A percentile compares a stretch with the other conserved stretches of the same genome.
Evolutionary conservation across 2,329 filamentous ascomycete species (phyloP).

Genomic region (Epichloe brachyelytri): DNA sequence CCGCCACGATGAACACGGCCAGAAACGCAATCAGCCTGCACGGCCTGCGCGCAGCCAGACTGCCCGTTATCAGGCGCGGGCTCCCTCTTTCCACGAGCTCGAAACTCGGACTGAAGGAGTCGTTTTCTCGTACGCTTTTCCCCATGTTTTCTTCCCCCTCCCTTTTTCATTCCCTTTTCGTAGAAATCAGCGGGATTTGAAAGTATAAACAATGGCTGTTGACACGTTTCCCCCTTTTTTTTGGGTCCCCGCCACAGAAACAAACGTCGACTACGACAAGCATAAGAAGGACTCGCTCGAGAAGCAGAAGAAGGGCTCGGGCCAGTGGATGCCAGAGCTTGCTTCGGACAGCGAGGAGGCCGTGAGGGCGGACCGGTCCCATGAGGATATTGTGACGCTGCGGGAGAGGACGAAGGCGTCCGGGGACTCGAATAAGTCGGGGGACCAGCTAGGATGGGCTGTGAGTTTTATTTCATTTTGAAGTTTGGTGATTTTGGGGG

Average conservation of each 20-base stretch:
- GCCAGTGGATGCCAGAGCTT: slow-evolving; percentile 65
- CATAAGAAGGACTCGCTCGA: slow-evolving; percentile 48
- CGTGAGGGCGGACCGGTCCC: slow-evolving; percentile 51
- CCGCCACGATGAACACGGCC: slow-evolving; percentile 2
- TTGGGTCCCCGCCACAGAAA: slow-evolving; percentile 15
- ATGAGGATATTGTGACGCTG: slow-evolving; percentile 31
- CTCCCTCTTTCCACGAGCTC: slow-evolving; percentile 15
- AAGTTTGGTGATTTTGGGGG: too few relatives aligned
- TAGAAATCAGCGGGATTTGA: too few relatives aligned
- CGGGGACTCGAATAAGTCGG: slow-evolving; percentile 31
- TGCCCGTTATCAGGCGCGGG: slow-evolving; percentile 13
- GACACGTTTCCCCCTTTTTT: not conserved
- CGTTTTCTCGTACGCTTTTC: slow-evolving; percentile 20
- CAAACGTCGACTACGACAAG: slow-evolving; percentile 33
- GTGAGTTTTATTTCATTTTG: slow-evolving; percentile 13
- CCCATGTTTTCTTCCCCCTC: too few relatives aligned
- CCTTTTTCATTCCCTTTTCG: too few relatives aligned
- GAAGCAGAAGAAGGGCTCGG: slow-evolving; percentile 58
- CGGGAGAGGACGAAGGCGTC: slow-evolving; percentile 47
- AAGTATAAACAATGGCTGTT: not conserved
- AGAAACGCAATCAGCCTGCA: slow-evolving; percentile 4
- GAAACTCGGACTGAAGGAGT: slow-evolving; percentile 23
- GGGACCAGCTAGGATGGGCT: slow-evolving; percentile 37
- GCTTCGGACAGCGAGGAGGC: slow-evolving; percentile 70
- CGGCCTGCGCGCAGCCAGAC: slow-evolving; percentile 13